These are phyloP conservation scores for Penicillium verrucosum DNA, from an alignment of 2,329 filamentous ascomycete genomes.

Conservation along the genomic window DNA sequence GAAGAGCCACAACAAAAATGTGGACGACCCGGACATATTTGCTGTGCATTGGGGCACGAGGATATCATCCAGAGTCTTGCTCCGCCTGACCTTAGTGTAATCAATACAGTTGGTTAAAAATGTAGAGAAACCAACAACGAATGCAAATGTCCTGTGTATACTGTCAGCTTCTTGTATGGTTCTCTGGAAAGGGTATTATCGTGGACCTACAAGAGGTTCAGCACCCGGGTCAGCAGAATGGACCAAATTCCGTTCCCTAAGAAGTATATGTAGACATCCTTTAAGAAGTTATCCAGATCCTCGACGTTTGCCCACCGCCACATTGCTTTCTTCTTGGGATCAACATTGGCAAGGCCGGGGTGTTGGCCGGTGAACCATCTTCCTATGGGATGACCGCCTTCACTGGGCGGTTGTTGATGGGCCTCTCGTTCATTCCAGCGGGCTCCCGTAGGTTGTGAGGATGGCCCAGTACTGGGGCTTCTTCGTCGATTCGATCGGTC, in stretches of 20 bases:
- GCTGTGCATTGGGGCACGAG: conserved; percentile 71
- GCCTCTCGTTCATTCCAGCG: conserved; percentile 52
- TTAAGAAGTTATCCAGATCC: conserved; percentile 83
- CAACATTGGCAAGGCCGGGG: conserved; percentile 43
- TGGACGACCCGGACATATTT: conserved; percentile 72
- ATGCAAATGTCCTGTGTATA: conserved; percentile 67
- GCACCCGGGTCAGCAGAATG: conserved; percentile 67
- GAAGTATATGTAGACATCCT: conserved; percentile 83
- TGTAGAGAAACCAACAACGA: conserved; percentile 77
- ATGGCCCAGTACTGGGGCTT: conserved; percentile 35
- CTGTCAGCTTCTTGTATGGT: not conserved
- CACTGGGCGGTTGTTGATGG: conserved; percentile 38
- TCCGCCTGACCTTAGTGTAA: conserved; percentile 67
- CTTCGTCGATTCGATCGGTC: conserved; percentile 22
- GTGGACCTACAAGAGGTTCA: conserved; percentile 68
- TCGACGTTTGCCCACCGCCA: conserved; percentile 92
- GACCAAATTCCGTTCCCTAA: conserved; percentile 79
- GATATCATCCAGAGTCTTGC: conserved; percentile 60
- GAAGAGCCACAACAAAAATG: conserved; percentile 77
- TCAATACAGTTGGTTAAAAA: conserved; percentile 84
- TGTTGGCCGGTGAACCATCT: conserved; percentile 31
- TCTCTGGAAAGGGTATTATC: not conserved
- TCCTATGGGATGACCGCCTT: conserved; percentile 19
- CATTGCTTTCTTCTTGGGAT: conserved; percentile 73
- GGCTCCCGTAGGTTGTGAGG: conserved; percentile 43